These are phyloP conservation scores for Phoma sp. DNA, from an alignment of 2,329 filamentous ascomycete species.

Conservation along the genomic window DNA sequence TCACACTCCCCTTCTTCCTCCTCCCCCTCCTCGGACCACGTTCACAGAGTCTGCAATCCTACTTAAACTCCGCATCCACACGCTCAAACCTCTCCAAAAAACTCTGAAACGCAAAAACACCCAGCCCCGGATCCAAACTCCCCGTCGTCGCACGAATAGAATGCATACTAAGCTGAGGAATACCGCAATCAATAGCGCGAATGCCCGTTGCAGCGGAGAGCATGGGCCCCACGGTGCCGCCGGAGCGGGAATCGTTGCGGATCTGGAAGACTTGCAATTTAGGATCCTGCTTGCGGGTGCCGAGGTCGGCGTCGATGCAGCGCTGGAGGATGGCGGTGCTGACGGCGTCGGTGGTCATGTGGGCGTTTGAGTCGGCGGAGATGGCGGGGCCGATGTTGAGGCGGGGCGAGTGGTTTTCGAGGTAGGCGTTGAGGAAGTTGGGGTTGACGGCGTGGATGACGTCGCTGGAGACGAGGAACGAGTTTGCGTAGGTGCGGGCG, in stretches of 20 bases:
- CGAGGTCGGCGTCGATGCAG: slow-evolving; percentile 68
- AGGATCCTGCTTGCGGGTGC: slow-evolving; percentile 56
- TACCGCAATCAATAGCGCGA: slow-evolving; percentile 82
- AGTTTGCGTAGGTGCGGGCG: slow-evolving; percentile 86
- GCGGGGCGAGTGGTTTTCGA: slow-evolving; percentile 83
- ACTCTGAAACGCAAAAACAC: slow-evolving; percentile 86
- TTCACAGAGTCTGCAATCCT: background rate
- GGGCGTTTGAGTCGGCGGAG: slow-evolving; percentile 83
- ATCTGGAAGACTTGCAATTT: slow-evolving; percentile 92
- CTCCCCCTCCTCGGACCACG: background rate
- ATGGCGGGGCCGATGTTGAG: slow-evolving; percentile 88
- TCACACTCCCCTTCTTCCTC: background rate
- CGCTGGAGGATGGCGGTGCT: slow-evolving; percentile 81
- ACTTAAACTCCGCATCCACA: slow-evolving; percentile 79
- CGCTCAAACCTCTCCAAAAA: slow-evolving; percentile 87
- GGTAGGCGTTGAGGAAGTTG: slow-evolving; percentile 86
- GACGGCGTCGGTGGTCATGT: slow-evolving; percentile 94
- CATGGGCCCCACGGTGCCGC: slow-evolving; percentile 95
- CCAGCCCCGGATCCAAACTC: slow-evolving; percentile 82
- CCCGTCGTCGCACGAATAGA: slow-evolving; percentile 89
- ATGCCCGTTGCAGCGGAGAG: slow-evolving; percentile 82
- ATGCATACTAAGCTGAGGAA: slow-evolving; percentile 95
- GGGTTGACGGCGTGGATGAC: slow-evolving; percentile 95
- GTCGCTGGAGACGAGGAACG: slow-evolving; percentile 90
- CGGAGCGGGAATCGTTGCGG: slow-evolving; percentile 85